Evolutionary conservation across 2,329 filamentous ascomycete genomes (phyloP).

Genomic region (Cadophora sp.): DNA sequence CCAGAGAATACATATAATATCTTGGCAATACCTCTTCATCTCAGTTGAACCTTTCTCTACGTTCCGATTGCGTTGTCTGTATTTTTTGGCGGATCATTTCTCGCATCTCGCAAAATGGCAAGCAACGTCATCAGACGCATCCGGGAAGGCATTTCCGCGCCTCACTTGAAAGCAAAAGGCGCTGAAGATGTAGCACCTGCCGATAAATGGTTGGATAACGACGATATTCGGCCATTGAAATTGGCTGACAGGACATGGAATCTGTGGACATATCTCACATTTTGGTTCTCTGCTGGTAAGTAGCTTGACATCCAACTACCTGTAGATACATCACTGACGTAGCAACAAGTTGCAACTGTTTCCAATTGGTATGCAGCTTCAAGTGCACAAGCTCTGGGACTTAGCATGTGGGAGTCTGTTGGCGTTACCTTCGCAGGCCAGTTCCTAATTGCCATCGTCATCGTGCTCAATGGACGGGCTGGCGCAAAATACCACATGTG

Average conservation of each 20-base stretch:
- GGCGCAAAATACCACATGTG: slow-evolving; percentile 53
- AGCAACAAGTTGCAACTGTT: slow-evolving; percentile 45
- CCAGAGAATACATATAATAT: slow-evolving; percentile 15
- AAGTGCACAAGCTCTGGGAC: slow-evolving; percentile 50
- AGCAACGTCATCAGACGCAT: slow-evolving; percentile 30
- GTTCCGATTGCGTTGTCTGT: background rate
- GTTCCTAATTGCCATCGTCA: slow-evolving; percentile 49
- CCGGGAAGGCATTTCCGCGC: slow-evolving; percentile 31
- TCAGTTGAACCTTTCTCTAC: background rate
- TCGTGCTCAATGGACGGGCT: slow-evolving; percentile 52
- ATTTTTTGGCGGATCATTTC: background rate
- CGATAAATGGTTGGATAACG: slow-evolving; percentile 49
- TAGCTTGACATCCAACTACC: background rate
- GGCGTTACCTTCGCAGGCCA: slow-evolving; percentile 51
- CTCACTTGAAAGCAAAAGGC: slow-evolving; percentile 38
- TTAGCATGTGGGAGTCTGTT: slow-evolving; percentile 58
- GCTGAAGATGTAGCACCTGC: slow-evolving; percentile 40
- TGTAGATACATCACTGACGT: background rate
- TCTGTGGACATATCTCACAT: slow-evolving; percentile 49
- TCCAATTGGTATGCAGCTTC: slow-evolving; percentile 50
- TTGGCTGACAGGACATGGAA: slow-evolving; percentile 52
- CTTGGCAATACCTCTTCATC: background rate
- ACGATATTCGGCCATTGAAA: slow-evolving; percentile 51
- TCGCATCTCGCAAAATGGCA: slow-evolving; percentile 24
- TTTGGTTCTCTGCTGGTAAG: slow-evolving; percentile 51